These are phyloP conservation scores for Fusarium pininemorale DNA, from an alignment of 2,329 filamentous ascomycete genomes.

Conservation along the genomic window DNA sequence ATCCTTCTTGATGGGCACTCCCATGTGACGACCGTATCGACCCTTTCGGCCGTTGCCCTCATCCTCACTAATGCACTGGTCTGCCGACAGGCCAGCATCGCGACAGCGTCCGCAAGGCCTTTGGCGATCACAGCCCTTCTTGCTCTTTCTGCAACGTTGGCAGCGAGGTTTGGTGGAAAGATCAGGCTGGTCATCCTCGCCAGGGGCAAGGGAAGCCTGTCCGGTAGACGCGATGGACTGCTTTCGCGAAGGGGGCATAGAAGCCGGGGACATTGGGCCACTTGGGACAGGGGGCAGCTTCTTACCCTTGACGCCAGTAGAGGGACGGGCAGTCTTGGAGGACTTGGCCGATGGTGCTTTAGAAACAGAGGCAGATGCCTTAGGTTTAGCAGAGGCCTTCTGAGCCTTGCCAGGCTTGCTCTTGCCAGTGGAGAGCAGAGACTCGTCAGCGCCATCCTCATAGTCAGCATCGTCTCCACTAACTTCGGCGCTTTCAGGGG, in stretches of 20 bases:
- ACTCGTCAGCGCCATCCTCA: conserved; percentile 46
- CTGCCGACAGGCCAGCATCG: conserved; percentile 91
- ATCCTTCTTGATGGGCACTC: conserved; percentile 69
- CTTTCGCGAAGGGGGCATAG: conserved; percentile 78
- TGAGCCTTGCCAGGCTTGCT: conserved; percentile 52
- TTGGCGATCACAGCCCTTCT: conserved; percentile 98
- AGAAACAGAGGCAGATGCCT: conserved; percentile 45
- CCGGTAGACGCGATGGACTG: conserved; percentile 72
- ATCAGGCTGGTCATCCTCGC: conserved; percentile 89
- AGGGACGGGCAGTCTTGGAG: conserved; percentile 54
- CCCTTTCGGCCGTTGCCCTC: conserved; percentile 98
- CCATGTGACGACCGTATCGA: conserved; percentile 81
- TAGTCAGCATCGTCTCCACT: conserved; percentile 49
- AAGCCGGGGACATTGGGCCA: conserved; percentile 69
- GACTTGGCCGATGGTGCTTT: conserved; percentile 52
- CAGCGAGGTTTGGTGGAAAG: conserved; percentile 95
- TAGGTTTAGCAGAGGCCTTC: conserved; percentile 53
- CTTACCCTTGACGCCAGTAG: conserved; percentile 58
- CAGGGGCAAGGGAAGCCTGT: conserved; percentile 61
- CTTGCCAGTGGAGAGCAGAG: conserved; percentile 52
- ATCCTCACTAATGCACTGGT: conserved; percentile 96
- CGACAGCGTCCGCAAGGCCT: conserved; percentile 94
- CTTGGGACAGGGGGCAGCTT: conserved; percentile 53
- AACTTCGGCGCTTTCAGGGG: conserved; percentile 57
- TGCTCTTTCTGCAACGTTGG: conserved; percentile 98